Evolutionary conservation across 306 rosid species (phyloP).

Genomic region (Fagus crenata): DNA sequence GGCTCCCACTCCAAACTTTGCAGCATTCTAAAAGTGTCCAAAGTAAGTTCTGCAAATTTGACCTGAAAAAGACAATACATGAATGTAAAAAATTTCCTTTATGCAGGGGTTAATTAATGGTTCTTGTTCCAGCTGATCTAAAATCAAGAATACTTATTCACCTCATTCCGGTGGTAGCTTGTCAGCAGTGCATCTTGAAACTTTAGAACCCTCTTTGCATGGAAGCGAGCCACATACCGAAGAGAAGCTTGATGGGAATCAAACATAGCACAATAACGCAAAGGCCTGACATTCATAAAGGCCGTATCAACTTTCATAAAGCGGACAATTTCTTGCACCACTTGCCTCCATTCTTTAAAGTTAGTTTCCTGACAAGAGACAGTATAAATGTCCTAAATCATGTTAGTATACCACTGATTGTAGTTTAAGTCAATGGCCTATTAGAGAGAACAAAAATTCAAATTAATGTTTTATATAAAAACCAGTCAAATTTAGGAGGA

Average conservation of each 20-base stretch:
- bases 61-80: constrained; percentile 59
- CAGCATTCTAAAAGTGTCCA: constrained; percentile 88
- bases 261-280: constrained; percentile 70
- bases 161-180: constrained; percentile 96
- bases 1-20: constrained; percentile 99
- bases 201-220: constrained; percentile 87
- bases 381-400: constrained; percentile 35
- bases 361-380: constrained; percentile 70
- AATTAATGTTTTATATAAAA: not conserved
- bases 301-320: constrained; percentile 71
- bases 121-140: not conserved
- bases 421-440: not conserved
- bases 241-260: constrained; percentile 76
- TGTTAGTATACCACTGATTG: constrained; percentile 16
- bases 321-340: constrained; percentile 89
- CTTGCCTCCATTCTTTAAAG: constrained; percentile 93
- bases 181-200: constrained; percentile 80
- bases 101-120: not conserved
- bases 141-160: constrained; percentile 36
- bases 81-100: constrained; percentile 30
- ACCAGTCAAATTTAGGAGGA: not conserved
- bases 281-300: constrained; percentile 65
- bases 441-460: not conserved
- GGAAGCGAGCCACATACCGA: constrained; percentile 87
- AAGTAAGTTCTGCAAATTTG: constrained; percentile 89